Percentiles rank a stretch among this genome's conserved stretches.
Conservation (phyloP, 345 rosid species). For the Euphorbia lathyris region DNA sequence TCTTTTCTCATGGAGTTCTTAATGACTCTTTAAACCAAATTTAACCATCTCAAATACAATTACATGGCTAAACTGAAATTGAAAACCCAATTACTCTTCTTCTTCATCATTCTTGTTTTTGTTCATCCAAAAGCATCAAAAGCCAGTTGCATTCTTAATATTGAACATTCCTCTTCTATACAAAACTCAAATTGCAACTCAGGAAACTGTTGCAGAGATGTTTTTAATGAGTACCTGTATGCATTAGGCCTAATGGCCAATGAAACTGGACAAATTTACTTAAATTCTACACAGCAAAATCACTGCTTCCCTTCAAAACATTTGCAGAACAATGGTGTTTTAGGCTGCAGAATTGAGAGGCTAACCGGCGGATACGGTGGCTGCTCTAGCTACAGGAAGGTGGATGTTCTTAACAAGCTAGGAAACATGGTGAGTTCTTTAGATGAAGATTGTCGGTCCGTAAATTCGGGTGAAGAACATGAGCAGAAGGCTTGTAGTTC, state of each 20-base stretch:
- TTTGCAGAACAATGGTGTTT: conserved; percentile 15
- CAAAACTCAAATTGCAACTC: conserved; percentile 19
- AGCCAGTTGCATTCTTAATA: conserved; percentile 32
- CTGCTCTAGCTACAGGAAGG: conserved; percentile 41
- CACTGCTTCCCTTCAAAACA: conserved; percentile 32
- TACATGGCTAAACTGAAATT: conserved; percentile 7
- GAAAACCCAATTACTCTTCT: conserved; percentile 4
- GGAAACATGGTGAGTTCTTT: conserved; percentile 26
- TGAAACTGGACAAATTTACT: conserved; percentile 36
- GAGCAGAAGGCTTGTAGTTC: conserved; percentile 23
- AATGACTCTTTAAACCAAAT: not conserved
- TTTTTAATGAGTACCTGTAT: conserved; percentile 37
- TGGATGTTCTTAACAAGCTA: conserved; percentile 29
- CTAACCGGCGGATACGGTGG: conserved; percentile 39
- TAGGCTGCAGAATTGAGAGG: conserved; percentile 36
- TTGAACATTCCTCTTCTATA: conserved; percentile 16
- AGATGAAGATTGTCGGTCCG: conserved; percentile 28
- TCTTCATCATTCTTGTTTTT: conserved; percentile 13
- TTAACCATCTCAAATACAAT: not conserved
- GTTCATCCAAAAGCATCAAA: conserved; percentile 2
- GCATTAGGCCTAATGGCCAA: conserved; percentile 42
- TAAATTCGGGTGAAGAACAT: conserved; percentile 4
- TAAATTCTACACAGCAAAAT: conserved; percentile 35
- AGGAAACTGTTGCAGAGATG: conserved; percentile 30
- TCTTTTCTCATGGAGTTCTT: not conserved